These are phyloP conservation scores for Chalciporus piperatus DNA, from an alignment of 768 basidiomycete genomes.

Conservation along the genomic window DNA sequence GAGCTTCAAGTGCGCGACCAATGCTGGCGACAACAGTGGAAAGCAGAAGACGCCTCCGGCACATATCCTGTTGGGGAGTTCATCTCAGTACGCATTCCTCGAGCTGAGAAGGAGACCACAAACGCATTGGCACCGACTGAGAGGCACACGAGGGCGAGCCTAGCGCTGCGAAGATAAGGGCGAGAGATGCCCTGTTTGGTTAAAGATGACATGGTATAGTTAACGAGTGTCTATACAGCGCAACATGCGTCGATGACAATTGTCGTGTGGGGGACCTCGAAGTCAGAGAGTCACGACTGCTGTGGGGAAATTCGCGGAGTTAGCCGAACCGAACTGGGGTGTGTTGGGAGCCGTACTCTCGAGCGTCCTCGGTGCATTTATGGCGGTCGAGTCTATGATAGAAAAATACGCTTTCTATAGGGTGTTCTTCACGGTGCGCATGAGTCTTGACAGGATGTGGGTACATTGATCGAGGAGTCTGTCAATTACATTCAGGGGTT, in stretches of 20 bases:
- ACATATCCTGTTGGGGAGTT: slow-evolving; percentile 47
- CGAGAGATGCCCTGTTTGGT: slow-evolving; percentile 2
- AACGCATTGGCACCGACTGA: slow-evolving; percentile 67
- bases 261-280: no score
- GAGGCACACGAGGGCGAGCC: slow-evolving; percentile 39
- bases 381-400: not conserved
- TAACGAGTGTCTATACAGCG: not conserved
- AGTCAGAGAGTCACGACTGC: no score
- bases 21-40: slow-evolving; percentile 64
- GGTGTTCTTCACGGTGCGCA: no score
- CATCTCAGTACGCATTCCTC: not conserved
- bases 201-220: slow-evolving; percentile 12
- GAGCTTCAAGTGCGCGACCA: slow-evolving; percentile 58
- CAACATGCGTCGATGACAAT: not conserved
- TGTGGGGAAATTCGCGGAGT: not conserved
- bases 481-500: slow-evolving; percentile 14
- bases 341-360: not conserved
- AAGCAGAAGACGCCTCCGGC: slow-evolving; percentile 82
- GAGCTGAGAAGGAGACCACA: slow-evolving; percentile 23
- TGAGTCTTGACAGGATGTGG: no score
- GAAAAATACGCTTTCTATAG: no score
- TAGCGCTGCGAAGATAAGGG: slow-evolving; percentile 19
- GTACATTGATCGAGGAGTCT: no score
- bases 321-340: not conserved
- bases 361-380: not conserved